Evolutionary conservation across 306 rosid genomes (phyloP), one percentile per base, ranked within the genome.

Genomic region (Pterocarpus macrocarpus): DNA sequence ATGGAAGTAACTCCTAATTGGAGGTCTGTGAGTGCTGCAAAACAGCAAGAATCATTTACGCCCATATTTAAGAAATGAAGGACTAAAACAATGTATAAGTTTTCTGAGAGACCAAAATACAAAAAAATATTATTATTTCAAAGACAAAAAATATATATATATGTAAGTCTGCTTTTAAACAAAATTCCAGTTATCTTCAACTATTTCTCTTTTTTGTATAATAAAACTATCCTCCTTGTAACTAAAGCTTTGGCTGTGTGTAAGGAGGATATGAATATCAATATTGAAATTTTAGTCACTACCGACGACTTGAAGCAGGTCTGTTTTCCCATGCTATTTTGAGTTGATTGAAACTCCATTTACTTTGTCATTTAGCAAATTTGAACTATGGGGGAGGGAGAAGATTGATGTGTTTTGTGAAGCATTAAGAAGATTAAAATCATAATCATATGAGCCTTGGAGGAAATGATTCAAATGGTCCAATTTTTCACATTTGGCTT

Each of bases 401-500:
- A 62, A 62, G 39, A 62, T 11, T 32, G 10, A 8, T 13, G 28
- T 32, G 32, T 22, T 13, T 71, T 50, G 8, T 50, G 76, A 53
- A 16, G 77, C 47, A 36, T 38, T 53, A 47, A 75, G 59, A 44
- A 45, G 12, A 44, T 34, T 17, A 35, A 59, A 59, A 34, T 39
- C 44, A 61, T 41, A 13, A 58, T 28, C 67, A 56, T 45, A 67
- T 39, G 41, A 67, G 44, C 33, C 63, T 45, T 17, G 8, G 28
- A 62, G 43, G 53, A 80, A 62, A 63, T 22, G 57, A 50, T 62
- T 61, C 38, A 70, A 12, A 30, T 71, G 63, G 36, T 35, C 7
- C 63, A 2, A 45, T 16, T 38, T 73, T 83, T 30, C 43, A 62
- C 52, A 56, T 78, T 17, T 16, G 69, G 65, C 69, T 65, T 64